phyloP scores from a whole-genome alignment of 768 basidiomycete genomes.

The Suillus paluster region DNA sequence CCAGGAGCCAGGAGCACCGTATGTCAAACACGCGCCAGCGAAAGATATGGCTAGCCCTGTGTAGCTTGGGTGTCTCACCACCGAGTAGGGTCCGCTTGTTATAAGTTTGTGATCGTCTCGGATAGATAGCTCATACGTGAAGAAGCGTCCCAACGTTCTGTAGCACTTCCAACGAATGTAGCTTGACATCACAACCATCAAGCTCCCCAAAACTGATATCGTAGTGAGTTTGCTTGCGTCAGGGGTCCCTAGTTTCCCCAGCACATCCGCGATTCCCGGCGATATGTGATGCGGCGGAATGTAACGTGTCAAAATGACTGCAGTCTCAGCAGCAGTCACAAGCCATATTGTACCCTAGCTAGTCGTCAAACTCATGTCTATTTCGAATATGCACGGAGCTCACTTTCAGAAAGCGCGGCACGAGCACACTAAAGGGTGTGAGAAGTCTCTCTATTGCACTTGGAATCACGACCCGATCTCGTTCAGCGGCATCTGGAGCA shows the following conservation, averaged over 20 bases:
- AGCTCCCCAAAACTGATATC: not conserved
- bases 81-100: conserved; percentile 50
- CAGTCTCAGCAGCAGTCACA: not conserved
- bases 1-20: conserved; percentile 45
- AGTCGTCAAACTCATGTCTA: not conserved
- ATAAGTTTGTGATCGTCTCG: conserved; percentile 47
- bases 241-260: not conserved
- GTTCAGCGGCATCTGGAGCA: not conserved
- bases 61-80: conserved; percentile 58
- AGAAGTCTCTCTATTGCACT: not conserved
- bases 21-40: conserved; percentile 13
- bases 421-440: not conserved
- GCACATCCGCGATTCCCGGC: not conserved
- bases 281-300: not conserved
- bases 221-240: not conserved
- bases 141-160: conserved; percentile 42
- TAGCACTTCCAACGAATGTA: conserved; percentile 29
- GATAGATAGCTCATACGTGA: conserved; percentile 49
- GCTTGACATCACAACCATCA: conserved; percentile 22
- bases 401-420: not conserved
- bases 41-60: conserved; percentile 40
- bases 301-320: not conserved
- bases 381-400: not conserved
- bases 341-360: not conserved
- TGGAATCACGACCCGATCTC: not conserved